Conservation (phyloP, 768 basidiomycete genomes). For the Amanita exitialis region DNA sequence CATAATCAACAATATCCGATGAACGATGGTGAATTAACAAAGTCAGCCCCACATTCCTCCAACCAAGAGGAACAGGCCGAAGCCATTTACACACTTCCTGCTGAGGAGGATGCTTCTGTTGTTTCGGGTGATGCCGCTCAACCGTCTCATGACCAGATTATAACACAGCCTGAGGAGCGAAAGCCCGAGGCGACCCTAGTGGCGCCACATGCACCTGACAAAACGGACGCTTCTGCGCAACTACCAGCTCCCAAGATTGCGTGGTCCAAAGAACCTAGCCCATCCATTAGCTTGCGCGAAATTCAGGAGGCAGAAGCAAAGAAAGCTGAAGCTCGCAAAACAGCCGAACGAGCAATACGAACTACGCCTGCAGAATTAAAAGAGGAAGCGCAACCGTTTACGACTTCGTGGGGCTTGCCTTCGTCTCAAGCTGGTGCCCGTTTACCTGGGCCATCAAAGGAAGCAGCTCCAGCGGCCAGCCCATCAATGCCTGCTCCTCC, state of each 20-base stretch:
- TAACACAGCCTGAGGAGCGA: not conserved
- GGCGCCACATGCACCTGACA: not conserved
- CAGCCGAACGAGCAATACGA: conserved; percentile 51
- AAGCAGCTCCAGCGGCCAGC: conserved; percentile 17
- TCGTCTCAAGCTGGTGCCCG: conserved; percentile 70
- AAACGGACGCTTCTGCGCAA: not conserved
- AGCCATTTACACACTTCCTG: conserved; percentile 8
- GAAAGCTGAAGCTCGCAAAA: conserved; percentile 68
- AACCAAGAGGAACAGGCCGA: not conserved
- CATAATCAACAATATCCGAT: conserved; percentile 42
- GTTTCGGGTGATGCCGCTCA: conserved; percentile 2
- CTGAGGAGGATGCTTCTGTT: conserved; percentile 2
- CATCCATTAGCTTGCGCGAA: conserved; percentile 70
- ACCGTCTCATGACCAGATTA: conserved; percentile 7
- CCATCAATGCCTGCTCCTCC: conserved; percentile 18
- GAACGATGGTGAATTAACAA: conserved; percentile 7
- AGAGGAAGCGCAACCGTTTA: conserved; percentile 56
- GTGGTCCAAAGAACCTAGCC: conserved; percentile 49
- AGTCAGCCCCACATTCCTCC: not conserved
- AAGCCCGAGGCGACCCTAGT: not conserved
- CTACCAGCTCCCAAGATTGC: conserved; percentile 33
- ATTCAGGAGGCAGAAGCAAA: conserved; percentile 92
- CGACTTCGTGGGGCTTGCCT: conserved; percentile 77
- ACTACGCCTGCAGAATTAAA: conserved; percentile 24
- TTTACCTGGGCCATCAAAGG: conserved; percentile 28